Evolutionary conservation across 1,284 basidiomycete species (phyloP).

Genomic region (Heliocybe sulcata): DNA sequence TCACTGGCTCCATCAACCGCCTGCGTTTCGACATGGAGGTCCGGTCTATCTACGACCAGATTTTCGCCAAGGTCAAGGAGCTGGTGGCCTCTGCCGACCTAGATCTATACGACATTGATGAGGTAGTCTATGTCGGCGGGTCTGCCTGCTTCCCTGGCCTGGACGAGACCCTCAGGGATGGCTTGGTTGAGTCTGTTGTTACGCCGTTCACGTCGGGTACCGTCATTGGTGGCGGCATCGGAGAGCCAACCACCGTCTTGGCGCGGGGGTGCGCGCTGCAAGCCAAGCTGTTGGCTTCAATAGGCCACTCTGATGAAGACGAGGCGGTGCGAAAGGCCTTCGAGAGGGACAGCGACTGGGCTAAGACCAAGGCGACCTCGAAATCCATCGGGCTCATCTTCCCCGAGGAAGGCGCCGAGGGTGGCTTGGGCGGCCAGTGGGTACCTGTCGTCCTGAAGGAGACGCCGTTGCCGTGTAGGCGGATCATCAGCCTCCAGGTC

Average conservation of each 20-base stretch:
- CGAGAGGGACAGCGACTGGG: constrained; percentile 35
- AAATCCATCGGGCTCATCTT: constrained; percentile 79
- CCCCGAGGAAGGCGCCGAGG: constrained; percentile 47
- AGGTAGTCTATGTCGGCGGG: constrained; percentile 89
- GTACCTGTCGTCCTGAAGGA: constrained; percentile 64
- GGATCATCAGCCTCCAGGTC: constrained; percentile 68
- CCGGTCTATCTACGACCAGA: constrained; percentile 63
- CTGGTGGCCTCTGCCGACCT: constrained; percentile 58
- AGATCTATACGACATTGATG: constrained; percentile 81
- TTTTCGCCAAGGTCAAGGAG: constrained; percentile 55
- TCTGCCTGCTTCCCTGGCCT: constrained; percentile 84
- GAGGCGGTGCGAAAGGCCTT: constrained; percentile 48
- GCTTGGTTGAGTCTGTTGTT: constrained; percentile 64
- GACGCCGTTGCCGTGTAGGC: constrained; percentile 75
- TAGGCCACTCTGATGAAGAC: constrained; percentile 40
- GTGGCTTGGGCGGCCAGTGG: constrained; percentile 51
- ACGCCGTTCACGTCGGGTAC: constrained; percentile 62
- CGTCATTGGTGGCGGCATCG: constrained; percentile 59
- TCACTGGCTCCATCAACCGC: constrained; percentile 88
- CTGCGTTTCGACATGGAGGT: constrained; percentile 91
- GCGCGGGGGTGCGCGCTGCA: constrained; percentile 88
- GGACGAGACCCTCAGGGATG: constrained; percentile 63
- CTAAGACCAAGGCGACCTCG: constrained; percentile 46
- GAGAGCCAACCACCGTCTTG: constrained; percentile 87
- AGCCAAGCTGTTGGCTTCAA: constrained; percentile 59